These are phyloP conservation scores for Dendrostoma leiphaemia DNA, from an alignment of 2,329 filamentous ascomycete genomes.

Conservation along the genomic window DNA sequence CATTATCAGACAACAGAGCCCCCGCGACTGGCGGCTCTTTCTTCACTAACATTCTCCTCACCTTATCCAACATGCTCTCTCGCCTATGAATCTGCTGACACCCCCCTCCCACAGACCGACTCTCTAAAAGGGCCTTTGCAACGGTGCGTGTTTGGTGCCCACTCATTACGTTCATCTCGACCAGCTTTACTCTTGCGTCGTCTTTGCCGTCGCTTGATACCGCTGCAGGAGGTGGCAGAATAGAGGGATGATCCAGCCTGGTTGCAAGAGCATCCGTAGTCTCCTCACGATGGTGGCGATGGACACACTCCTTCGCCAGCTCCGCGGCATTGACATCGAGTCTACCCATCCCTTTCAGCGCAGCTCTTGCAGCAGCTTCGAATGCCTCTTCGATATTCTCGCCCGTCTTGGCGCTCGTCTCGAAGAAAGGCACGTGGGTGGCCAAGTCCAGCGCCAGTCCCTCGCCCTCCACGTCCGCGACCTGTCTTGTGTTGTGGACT, in stretches of 20 bases:
- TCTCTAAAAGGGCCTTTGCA: neutral
- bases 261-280: too few relatives aligned
- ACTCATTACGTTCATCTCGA: neutral
- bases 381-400: slow-evolving; percentile 66
- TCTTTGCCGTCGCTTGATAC: neutral
- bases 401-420: slow-evolving; percentile 71
- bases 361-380: slow-evolving; percentile 23
- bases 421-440: slow-evolving; percentile 68
- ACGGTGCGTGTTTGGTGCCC: neutral
- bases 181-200: neutral
- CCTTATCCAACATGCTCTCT: neutral
- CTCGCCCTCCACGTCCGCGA: slow-evolving; percentile 45
- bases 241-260: neutral
- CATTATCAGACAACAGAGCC: neutral
- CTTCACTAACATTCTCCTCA: neutral
- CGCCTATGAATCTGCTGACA: neutral
- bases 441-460: slow-evolving; percentile 59
- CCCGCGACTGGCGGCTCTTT: neutral
- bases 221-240: neutral
- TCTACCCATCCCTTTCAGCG: slow-evolving; percentile 22
- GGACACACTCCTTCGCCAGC: neutral
- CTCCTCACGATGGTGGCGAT: too few relatives aligned
- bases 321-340: neutral
- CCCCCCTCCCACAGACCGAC: neutral
- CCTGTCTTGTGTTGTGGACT: slow-evolving; percentile 31